Percentiles rank a stretch among this genome's conserved stretches.
phyloP scores from a whole-genome alignment of 2,329 filamentous ascomycete genomes.

The Curvularia spicifera region DNA sequence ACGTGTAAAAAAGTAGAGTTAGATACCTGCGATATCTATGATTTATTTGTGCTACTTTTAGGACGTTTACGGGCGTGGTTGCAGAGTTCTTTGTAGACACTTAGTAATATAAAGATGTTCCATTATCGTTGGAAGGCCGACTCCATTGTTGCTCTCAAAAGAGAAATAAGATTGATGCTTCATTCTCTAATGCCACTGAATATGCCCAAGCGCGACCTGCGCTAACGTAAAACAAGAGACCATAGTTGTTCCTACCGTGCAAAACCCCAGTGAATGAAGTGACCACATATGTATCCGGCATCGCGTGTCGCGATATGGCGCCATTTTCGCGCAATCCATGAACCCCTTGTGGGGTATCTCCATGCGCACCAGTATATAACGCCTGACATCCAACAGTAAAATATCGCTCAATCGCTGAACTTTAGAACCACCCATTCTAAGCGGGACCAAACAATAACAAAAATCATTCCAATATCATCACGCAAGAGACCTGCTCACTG shows the following conservation, averaged over 20 bases:
- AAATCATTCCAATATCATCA: neutral
- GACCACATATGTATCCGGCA: neutral
- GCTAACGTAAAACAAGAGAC: conserved; percentile 7
- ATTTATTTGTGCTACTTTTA: no score
- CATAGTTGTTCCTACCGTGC: conserved; percentile 2
- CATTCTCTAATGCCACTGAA: conserved; percentile 1
- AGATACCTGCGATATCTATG: no score
- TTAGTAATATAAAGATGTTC: no score
- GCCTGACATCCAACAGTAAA: conserved; percentile 15
- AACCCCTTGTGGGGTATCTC: conserved; percentile 1
- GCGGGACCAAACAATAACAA: conserved; percentile 1
- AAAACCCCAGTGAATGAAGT: neutral
- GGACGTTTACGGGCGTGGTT: no score
- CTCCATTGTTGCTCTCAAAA: neutral
- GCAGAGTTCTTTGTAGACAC: no score
- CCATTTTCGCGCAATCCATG: conserved; percentile 21
- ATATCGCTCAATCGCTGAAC: conserved; percentile 14
- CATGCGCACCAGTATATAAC: conserved; percentile 10
- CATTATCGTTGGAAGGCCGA: conserved; percentile 1
- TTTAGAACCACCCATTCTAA: neutral
- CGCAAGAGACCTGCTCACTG: conserved; percentile 11
- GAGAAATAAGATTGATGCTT: conserved; percentile 2
- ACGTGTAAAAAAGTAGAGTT: no score
- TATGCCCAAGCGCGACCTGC: conserved; percentile 6
- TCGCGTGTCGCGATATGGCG: conserved; percentile 27